Evolutionary conservation across 1,284 basidiomycete species (phyloP).

Genomic region (Gomphus bonarii): DNA sequence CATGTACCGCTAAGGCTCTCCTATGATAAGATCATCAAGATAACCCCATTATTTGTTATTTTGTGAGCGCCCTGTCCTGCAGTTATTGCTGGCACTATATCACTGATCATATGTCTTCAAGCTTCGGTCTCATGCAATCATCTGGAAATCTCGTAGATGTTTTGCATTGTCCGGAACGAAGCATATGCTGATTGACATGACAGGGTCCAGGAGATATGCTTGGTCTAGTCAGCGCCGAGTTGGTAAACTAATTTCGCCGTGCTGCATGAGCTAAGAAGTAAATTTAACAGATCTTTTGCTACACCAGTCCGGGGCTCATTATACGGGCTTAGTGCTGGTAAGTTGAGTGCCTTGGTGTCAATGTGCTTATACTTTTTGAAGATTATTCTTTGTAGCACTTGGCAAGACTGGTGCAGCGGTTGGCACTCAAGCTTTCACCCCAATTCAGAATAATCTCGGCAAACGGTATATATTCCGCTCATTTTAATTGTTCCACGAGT

Average conservation of each 20-base stretch:
- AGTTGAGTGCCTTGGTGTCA: neutral
- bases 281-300: slow-evolving; percentile 42
- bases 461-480: slow-evolving; percentile 34
- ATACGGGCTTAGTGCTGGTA: slow-evolving; percentile 48
- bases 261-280: neutral
- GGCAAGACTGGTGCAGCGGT: slow-evolving; percentile 72
- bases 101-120: slow-evolving; percentile 18
- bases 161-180: neutral
- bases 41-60: slow-evolving; percentile 57
- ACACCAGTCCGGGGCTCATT: slow-evolving; percentile 62
- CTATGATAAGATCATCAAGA: slow-evolving; percentile 57
- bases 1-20: slow-evolving; percentile 21
- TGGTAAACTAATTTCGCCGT: slow-evolving; percentile 21
- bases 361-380: neutral
- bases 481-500: neutral
- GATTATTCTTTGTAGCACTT: slow-evolving; percentile 35
- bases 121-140: slow-evolving; percentile 60
- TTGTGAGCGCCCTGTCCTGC: slow-evolving; percentile 34
- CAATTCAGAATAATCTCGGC: slow-evolving; percentile 59
- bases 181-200: neutral
- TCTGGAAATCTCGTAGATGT: slow-evolving; percentile 50
- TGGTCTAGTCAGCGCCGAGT: slow-evolving; percentile 58
- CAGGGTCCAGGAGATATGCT: slow-evolving; percentile 69
- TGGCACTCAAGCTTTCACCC: slow-evolving; percentile 69
- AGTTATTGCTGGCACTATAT: neutral